Base-by-base conservation (phyloP, 2,329 filamentous ascomycete species). In the Trichoderma sp. region DNA sequence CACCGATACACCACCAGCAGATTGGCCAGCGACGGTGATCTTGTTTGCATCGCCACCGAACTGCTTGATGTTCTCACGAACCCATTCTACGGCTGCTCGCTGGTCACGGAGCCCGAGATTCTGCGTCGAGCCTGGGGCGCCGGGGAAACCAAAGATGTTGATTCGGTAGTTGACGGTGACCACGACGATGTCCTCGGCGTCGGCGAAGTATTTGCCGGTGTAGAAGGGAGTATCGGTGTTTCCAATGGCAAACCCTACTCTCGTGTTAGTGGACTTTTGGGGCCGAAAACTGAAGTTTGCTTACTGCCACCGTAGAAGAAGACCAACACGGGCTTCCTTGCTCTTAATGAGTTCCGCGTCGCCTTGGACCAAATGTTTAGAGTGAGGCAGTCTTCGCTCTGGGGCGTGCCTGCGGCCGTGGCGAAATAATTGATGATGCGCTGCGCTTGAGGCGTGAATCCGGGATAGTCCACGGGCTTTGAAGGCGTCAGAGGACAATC, bases 161-260 rank as follows among this genome's bases (percentile, higher is more conserved):
- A 81, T 49, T 1, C 82, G 80, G 70, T 82, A 85, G 76, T 84
- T 85, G 67, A 85, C 75, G 0, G 81, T 81, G 1, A 85, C 79
- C 0, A 85, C 75, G 2, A 86, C 74, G 1, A 83, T 76, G 49
- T 84, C 82, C 61, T 84, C 75, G 0, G 79, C 74, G 4, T 78
- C 76, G 4, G 81, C 82, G 58, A 84, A 79, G 70, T 79, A 77
- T 43, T 80, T 79, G 30, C 83, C 83, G 39, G 77, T 81, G 70
- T 83, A 85, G 6, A 77, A 76, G 0, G 78, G 77, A 21, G 75
- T 77, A 60, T 79, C 75, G 0, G 81, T 77, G 69, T 76, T 79
- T 66, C 82, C 82, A 52, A 74, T 75, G 2, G 71, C 74, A 65
- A 82, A 83, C 0, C 76, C 80, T 77, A 66, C 21, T 21, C 63